These are phyloP conservation scores for Penicillium sp. DNA, from an alignment of 2,329 filamentous ascomycete genomes.

Conservation along the genomic window DNA sequence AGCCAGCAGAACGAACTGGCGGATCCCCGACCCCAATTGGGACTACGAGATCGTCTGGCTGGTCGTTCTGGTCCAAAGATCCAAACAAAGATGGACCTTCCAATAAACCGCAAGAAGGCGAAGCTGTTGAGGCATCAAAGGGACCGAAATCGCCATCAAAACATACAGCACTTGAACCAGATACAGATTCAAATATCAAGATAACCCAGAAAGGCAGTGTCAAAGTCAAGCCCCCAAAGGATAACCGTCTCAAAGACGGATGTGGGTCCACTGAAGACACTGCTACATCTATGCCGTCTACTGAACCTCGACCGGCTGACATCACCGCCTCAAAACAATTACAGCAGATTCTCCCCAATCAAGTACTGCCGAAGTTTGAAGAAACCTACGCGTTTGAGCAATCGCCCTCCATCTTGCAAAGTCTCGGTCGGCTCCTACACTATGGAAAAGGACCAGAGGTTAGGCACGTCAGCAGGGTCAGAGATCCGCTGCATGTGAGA, in stretches of 20 bases:
- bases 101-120: slow-evolving; percentile 21
- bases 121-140: slow-evolving; percentile 20
- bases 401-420: slow-evolving; percentile 57
- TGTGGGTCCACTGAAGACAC: slow-evolving; percentile 15
- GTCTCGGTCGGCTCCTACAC: slow-evolving; percentile 39
- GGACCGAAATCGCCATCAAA: slow-evolving; percentile 16
- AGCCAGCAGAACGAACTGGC: slow-evolving; percentile 17
- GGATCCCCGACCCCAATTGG: slow-evolving; percentile 19
- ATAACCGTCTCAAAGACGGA: slow-evolving; percentile 20
- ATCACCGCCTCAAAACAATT: slow-evolving; percentile 29
- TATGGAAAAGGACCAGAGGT: slow-evolving; percentile 50
- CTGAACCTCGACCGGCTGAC: slow-evolving; percentile 24
- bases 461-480: slow-evolving; percentile 64
- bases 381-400: slow-evolving; percentile 40
- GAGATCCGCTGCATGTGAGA: slow-evolving; percentile 62
- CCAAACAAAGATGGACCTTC: slow-evolving; percentile 21
- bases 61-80: slow-evolving; percentile 38
- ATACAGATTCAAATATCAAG: slow-evolving; percentile 20
- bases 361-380: slow-evolving; percentile 42
- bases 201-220: slow-evolving; percentile 23
- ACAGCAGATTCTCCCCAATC: slow-evolving; percentile 36
- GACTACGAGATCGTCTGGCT: slow-evolving; percentile 28
- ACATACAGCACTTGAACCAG: slow-evolving; percentile 13
- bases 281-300: slow-evolving; percentile 13
- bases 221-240: slow-evolving; percentile 24